Conservation (phyloP, 2,329 filamentous ascomycete genomes). For the Phaeosphaeriaceae sp. region DNA sequence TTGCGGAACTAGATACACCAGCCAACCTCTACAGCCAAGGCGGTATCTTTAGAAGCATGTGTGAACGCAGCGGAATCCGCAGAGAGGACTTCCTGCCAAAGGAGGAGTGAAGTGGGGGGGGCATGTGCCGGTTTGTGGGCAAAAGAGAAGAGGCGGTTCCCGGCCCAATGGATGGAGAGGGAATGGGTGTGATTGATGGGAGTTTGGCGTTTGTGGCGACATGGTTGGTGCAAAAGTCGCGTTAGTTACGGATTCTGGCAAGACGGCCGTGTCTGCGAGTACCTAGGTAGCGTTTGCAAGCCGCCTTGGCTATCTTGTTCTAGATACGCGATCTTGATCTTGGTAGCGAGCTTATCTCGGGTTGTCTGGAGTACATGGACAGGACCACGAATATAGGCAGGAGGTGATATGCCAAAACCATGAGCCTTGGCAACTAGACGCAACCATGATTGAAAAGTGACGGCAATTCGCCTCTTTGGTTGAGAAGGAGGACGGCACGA, state of each 20-base stretch:
- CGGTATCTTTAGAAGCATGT: slow-evolving; percentile 89
- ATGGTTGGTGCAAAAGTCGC: slow-evolving; percentile 6
- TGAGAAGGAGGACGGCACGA: too few species aligned
- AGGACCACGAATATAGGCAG: too few species aligned
- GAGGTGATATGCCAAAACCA: too few species aligned
- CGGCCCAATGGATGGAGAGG: slow-evolving; percentile 13
- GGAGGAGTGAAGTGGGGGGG: slow-evolving; percentile 8
- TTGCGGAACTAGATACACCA: slow-evolving; percentile 86
- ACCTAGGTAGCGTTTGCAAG: too few species aligned
- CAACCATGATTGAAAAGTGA: too few species aligned
- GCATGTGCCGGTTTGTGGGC: slow-evolving; percentile 1
- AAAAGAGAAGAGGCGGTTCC: slow-evolving; percentile 6
- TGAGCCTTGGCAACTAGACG: too few species aligned
- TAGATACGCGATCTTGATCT: too few species aligned
- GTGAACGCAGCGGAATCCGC: slow-evolving; percentile 80
- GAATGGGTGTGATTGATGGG: background rate
- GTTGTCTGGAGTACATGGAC: too few species aligned
- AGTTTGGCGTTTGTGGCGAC: slow-evolving; percentile 28
- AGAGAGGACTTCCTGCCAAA: slow-evolving; percentile 54
- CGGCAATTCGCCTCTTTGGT: too few species aligned
- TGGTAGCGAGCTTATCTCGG: too few species aligned
- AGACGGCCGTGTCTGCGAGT: background rate
- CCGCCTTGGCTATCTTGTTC: too few species aligned
- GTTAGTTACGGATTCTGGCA: background rate
- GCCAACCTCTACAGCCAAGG: slow-evolving; percentile 72